Percentiles rank a stretch among this genome's conserved stretches.
phyloP scores from a whole-genome alignment of 768 basidiomycete genomes.

The Ramaria sp. region DNA sequence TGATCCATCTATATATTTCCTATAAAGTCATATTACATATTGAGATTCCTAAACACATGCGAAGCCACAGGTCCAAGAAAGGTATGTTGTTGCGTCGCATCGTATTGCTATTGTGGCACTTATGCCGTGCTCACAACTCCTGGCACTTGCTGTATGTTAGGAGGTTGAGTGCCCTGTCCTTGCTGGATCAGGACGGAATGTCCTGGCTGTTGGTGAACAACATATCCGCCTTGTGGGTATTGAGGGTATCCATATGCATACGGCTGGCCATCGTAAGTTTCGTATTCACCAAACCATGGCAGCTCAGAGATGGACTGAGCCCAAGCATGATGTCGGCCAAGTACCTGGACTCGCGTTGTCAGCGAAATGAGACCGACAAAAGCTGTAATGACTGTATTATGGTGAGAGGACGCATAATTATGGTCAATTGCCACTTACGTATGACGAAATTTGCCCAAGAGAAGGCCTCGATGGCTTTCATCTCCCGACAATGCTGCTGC shows the following conservation, averaged over 20 bases:
- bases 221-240: constrained; percentile 16
- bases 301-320: constrained; percentile 43
- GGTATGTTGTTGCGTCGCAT: background rate
- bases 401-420: background rate
- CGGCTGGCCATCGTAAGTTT: constrained; percentile 26
- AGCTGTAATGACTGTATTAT: constrained; percentile 30
- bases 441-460: constrained; percentile 63
- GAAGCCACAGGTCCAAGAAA: background rate
- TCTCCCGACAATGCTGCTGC: constrained; percentile 58
- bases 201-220: constrained; percentile 42
- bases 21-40: background rate
- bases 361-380: constrained; percentile 47
- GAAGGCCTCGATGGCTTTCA: constrained; percentile 70
- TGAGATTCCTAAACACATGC: background rate
- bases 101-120: background rate
- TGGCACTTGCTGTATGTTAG: constrained; percentile 53
- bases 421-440: constrained; percentile 20
- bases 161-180: constrained; percentile 44
- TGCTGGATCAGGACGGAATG: constrained; percentile 63
- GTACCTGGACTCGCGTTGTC: constrained; percentile 40
- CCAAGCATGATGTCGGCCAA: constrained; percentile 48
- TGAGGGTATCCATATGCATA: constrained; percentile 14
- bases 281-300: constrained; percentile 67
- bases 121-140: constrained; percentile 16
- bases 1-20: background rate